Percentiles rank a stretch among this genome's conserved stretches.
Conservation (phyloP, 805 yeast genomes). For the Myxozyma neotropica region DNA sequence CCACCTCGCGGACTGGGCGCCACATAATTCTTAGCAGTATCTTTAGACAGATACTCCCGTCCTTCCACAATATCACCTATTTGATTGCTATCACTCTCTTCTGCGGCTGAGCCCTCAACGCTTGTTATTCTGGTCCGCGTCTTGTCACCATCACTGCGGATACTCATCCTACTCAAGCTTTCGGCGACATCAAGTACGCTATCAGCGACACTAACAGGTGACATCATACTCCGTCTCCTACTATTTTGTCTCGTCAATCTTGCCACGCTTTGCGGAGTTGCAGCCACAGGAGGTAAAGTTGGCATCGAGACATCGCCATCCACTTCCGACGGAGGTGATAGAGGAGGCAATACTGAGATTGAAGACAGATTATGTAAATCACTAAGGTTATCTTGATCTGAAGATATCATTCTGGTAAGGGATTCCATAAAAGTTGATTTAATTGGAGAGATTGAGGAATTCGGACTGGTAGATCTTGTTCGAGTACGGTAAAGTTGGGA, state of each 20-base stretch:
- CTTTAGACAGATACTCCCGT: not conserved
- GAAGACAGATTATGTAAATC: not conserved
- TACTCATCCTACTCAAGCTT: slow-evolving; percentile 14
- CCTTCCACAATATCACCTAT: too few species aligned
- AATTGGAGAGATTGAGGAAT: not conserved
- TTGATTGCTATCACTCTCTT: not conserved
- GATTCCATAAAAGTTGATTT: not conserved
- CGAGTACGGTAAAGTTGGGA: not conserved
- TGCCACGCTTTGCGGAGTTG: slow-evolving; percentile 6
- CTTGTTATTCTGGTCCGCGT: not conserved
- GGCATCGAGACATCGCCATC: not conserved
- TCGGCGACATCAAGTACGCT: slow-evolving; percentile 16
- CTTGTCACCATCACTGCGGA: not conserved
- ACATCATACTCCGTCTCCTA: slow-evolving; percentile 1
- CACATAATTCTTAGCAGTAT: not conserved
- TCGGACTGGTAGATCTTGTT: not conserved
- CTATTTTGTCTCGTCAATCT: not conserved
- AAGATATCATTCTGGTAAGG: not conserved
- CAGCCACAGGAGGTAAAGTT: slow-evolving; percentile 3
- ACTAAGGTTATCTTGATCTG: not conserved
- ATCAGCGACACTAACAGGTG: slow-evolving; percentile 9
- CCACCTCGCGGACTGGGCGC: not conserved
- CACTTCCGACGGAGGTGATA: slow-evolving; percentile 4
- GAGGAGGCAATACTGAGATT: not conserved
- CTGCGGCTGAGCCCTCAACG: not conserved